A percentile compares a stretch with the other conserved stretches of the same genome.
These are phyloP conservation scores for Penicillium brasilianum DNA, from an alignment of 2,329 filamentous ascomycete genomes.

Conservation along the genomic window DNA sequence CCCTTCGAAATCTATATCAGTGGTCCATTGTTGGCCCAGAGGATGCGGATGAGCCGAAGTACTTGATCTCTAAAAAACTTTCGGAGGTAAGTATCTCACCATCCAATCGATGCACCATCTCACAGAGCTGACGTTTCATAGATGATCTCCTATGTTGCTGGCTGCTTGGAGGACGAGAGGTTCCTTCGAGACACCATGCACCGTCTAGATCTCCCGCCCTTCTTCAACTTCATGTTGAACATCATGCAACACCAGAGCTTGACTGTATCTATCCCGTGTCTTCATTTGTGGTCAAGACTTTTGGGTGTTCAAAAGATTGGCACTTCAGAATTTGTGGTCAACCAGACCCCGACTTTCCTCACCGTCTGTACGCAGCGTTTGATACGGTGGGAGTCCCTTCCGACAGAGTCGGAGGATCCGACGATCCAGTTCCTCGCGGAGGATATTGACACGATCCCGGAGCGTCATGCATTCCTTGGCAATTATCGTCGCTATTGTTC, in stretches of 20 bases:
- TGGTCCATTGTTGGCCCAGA: constrained; percentile 80
- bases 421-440: constrained; percentile 84
- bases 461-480: constrained; percentile 91
- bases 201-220: constrained; percentile 70
- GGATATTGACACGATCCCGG: constrained; percentile 92
- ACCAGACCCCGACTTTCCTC: constrained; percentile 74
- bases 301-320: constrained; percentile 74
- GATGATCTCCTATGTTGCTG: constrained; percentile 84
- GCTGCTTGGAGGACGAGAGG: constrained; percentile 80
- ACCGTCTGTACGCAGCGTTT: constrained; percentile 83
- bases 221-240: constrained; percentile 78
- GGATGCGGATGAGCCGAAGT: constrained; percentile 88
- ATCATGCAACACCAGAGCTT: constrained; percentile 86
- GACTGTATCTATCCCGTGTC: constrained; percentile 87
- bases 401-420: constrained; percentile 78
- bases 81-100: constrained; percentile 70
- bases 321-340: constrained; percentile 60
- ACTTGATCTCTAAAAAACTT: constrained; percentile 89
- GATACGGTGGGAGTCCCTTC: constrained; percentile 84
- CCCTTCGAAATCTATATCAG: constrained; percentile 75
- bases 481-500: constrained; percentile 93
- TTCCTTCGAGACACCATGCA: constrained; percentile 62
- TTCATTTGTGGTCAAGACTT: constrained; percentile 87
- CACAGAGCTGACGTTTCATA: constrained; percentile 42
- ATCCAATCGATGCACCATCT: constrained; percentile 17